A percentile compares a stretch with the other conserved stretches of the same genome.
Conservation (phyloP, 495 filamentous ascomycete genomes). For the Aspergillus diversus region DNA sequence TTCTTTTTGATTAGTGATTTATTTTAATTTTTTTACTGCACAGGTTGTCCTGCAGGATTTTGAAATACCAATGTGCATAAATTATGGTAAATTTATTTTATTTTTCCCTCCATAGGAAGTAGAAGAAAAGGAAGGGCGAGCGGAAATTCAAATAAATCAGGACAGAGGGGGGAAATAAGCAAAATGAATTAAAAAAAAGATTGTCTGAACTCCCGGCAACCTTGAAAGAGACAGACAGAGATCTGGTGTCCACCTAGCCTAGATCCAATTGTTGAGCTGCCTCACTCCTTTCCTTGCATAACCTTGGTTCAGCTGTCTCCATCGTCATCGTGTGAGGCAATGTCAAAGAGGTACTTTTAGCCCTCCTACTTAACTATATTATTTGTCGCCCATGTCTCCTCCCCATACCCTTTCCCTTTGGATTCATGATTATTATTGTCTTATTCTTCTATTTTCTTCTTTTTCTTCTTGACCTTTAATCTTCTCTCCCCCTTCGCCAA, state of each 20-base stretch:
- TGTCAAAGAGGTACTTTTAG: constrained; percentile 30
- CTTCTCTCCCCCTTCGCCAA: constrained; percentile 6
- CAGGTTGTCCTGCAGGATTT: constrained; percentile 21
- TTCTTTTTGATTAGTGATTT: neutral
- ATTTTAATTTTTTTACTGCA: constrained; percentile 7
- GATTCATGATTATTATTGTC: constrained; percentile 10
- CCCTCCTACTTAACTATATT: constrained; percentile 25
- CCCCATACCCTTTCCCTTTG: constrained; percentile 8
- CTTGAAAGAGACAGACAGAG: constrained; percentile 16
- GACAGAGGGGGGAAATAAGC: constrained; percentile 8
- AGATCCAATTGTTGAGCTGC: constrained; percentile 32
- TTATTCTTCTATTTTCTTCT: constrained; percentile 10
- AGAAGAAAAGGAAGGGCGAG: constrained; percentile 12
- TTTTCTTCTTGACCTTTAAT: constrained; percentile 1
- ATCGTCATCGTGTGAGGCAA: constrained; percentile 36
- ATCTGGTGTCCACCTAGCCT: constrained; percentile 27
- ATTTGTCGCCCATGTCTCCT: constrained; percentile 26
- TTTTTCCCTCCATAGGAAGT: constrained; percentile 13
- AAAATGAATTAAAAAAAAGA: constrained; percentile 13
- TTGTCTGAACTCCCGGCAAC: constrained; percentile 21
- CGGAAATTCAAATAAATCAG: constrained; percentile 8
- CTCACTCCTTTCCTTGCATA: constrained; percentile 34
- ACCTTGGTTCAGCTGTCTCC: constrained; percentile 37
- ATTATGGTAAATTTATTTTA: constrained; percentile 10
- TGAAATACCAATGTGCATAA: constrained; percentile 12